Evolutionary conservation across 495 filamentous ascomycete genomes (phyloP), one percentile per base, ranked within the genome.

Genomic region (Entonaema liquescens): DNA sequence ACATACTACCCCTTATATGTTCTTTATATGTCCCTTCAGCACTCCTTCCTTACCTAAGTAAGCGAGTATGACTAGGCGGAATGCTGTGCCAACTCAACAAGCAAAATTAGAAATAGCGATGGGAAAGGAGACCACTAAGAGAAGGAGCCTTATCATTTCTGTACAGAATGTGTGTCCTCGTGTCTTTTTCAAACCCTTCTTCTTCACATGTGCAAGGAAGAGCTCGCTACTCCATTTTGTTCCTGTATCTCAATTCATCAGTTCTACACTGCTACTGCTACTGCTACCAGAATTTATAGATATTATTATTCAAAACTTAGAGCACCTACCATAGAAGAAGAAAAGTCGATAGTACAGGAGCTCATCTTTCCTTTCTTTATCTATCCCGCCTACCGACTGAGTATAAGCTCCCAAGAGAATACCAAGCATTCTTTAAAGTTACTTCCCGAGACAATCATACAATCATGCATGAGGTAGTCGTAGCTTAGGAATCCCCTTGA

Each of bases 371-470:
- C 17, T 19, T 17, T 47, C 42, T 17, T 47, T 17, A 21, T n/a
- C n/a, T n/a, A 21, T 0, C 42, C 2, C 19, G 42, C 7, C 42
- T 12, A 47, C 42, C 19, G 17, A 47, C 4, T 47, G 8, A 47
- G 9, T 21, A 47, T 9, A 2, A 47, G 17, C 42, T 23, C 42
- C 9, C 19, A 17, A 5, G 23, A 47, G 2, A 21, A 21, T 21
- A 23, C 1, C 8, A 23, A 13, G 42, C 42, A 47, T 47, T 19
- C 17, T 23, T 47, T 23, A 12, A 23, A 67, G 62, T 42, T 15
- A 26, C 69, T 55, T 59, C 69, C 69, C 38, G n/a, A 28, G 56
- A 2, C 29, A 5, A 31, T 12, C 7, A 26, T 40, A 56, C 7
- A n/a, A 5, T 9, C 31, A n/a, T n/a, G n/a, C n/a, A n/a, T 13